Conservation (phyloP, 345 rosid genomes). For the Combretum micranthum region DNA sequence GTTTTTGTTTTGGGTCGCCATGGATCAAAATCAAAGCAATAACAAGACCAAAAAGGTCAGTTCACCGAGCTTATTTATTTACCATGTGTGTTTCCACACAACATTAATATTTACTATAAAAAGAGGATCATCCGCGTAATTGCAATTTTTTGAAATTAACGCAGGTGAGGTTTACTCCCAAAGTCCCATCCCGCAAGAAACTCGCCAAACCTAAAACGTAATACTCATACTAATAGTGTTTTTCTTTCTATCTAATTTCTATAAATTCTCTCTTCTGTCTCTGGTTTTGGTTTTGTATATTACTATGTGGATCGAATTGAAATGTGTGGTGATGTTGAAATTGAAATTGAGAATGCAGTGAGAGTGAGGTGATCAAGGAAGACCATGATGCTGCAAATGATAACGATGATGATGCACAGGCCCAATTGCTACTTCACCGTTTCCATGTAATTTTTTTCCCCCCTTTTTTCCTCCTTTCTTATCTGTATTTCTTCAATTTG, state of each 20-base stretch:
- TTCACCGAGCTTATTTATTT: too few species aligned
- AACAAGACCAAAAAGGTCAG: neutral
- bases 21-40: neutral
- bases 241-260: too few species aligned
- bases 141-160: too few species aligned
- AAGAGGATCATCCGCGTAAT: too few species aligned
- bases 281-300: neutral
- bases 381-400: constrained; percentile 19
- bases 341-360: constrained; percentile 21
- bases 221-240: too few species aligned
- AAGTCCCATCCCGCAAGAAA: constrained; percentile 30
- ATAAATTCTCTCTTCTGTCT: too few species aligned
- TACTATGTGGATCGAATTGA: neutral
- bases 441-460: constrained; percentile 26
- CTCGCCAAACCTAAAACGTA: constrained; percentile 23
- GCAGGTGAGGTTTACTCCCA: constrained; percentile 39
- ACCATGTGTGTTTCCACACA: too few species aligned
- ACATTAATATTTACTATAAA: too few species aligned
- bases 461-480: neutral
- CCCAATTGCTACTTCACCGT: constrained; percentile 35
- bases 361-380: constrained; percentile 17
- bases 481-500: neutral
- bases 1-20: neutral
- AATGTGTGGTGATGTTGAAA: neutral
- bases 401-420: constrained; percentile 21